Evolutionary conservation across 129 eudicot genomes (phyloP).

Genomic region (Pulicaria dysenterica): DNA sequence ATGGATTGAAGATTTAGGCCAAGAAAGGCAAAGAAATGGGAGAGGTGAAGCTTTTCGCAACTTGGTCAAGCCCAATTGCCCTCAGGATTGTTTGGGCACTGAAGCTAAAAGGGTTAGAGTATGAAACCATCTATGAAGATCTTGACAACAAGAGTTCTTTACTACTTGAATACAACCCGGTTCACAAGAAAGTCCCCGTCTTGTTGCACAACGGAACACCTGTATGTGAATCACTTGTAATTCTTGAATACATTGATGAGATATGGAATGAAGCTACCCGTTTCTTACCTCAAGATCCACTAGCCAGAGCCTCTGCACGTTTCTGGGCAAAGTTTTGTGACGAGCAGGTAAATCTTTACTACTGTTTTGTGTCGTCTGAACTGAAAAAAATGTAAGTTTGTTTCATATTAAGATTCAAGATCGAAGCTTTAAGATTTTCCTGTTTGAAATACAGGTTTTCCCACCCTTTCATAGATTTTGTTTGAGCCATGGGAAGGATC

Average conservation of each 20-base stretch:
- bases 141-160: constrained; percentile 26
- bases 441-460: not conserved
- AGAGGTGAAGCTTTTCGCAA: constrained; percentile 65
- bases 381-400: not conserved
- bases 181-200: constrained; percentile 58
- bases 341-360: constrained; percentile 45
- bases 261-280: constrained; percentile 48
- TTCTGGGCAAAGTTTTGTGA: constrained; percentile 65
- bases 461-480: not conserved
- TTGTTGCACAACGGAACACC: constrained; percentile 62
- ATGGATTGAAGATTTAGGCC: not conserved
- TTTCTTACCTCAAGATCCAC: constrained; percentile 55
- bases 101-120: constrained; percentile 25
- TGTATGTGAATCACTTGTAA: constrained; percentile 46
- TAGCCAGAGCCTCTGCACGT: constrained; percentile 56
- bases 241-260: constrained; percentile 30
- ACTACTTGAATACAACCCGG: constrained; percentile 48
- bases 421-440: not conserved
- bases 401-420: too few species aligned
- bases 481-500: constrained; percentile 9
- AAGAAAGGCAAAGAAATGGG: constrained; percentile 27
- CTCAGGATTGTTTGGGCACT: constrained; percentile 62
- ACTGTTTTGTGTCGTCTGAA: not conserved
- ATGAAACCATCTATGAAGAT: constrained; percentile 26
- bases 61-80: constrained; percentile 72